A percentile compares a stretch with the other conserved stretches of the same genome.
phyloP scores from a whole-genome alignment of 805 yeast species.

The Myxozyma lipomycoides region DNA sequence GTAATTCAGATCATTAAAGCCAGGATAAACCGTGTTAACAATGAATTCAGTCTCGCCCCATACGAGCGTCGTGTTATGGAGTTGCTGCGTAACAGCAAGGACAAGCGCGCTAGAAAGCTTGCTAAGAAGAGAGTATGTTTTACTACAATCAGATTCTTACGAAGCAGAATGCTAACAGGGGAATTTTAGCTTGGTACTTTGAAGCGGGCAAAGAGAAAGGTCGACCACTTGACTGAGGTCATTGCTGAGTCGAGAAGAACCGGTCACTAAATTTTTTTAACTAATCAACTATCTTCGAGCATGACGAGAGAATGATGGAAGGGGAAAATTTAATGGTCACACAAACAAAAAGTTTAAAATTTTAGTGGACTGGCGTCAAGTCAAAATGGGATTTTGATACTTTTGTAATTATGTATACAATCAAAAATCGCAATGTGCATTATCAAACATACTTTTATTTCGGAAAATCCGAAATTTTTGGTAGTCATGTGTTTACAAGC shows the following conservation, averaged over 20 bases:
- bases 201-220: constrained; percentile 99
- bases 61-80: constrained; percentile 99
- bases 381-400: no score
- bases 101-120: constrained; percentile 99
- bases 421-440: no score
- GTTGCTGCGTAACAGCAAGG: constrained; percentile 99
- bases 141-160: not conserved
- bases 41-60: constrained; percentile 67
- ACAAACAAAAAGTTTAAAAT: no score
- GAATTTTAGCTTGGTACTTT: constrained; percentile 80
- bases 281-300: constrained; percentile 1
- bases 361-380: no score
- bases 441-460: no score
- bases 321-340: no score
- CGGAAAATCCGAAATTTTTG: no score
- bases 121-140: constrained; percentile 84
- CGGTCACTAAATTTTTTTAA: constrained; percentile 16
- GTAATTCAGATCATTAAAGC: not conserved
- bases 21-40: not conserved
- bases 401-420: no score
- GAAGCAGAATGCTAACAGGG: not conserved
- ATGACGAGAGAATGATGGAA: constrained; percentile 4
- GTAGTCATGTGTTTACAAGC: no score
- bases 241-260: constrained; percentile 28
- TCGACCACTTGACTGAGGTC: constrained; percentile 85